These are phyloP conservation scores for Exophiala lecanii-corni DNA, from an alignment of 2,329 filamentous ascomycete genomes.

Conservation along the genomic window DNA sequence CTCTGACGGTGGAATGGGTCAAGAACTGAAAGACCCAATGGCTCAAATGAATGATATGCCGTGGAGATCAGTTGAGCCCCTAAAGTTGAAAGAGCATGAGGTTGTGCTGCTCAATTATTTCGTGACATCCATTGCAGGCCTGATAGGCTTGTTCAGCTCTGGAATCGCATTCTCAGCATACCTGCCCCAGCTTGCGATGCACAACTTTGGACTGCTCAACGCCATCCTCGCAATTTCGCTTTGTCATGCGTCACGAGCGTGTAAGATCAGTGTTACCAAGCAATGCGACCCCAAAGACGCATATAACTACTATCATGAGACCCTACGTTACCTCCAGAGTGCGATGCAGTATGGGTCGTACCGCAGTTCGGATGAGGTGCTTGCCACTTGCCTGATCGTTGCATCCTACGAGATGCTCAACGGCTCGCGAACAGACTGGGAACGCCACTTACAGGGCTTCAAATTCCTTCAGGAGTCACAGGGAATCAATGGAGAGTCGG, in stretches of 20 bases:
- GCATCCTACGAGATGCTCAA: constrained; percentile 32
- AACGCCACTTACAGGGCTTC: constrained; percentile 30
- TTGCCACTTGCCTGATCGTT: constrained; percentile 29
- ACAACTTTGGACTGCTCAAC: constrained; percentile 29
- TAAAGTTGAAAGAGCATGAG: background rate
- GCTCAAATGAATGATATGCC: background rate
- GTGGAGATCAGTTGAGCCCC: background rate
- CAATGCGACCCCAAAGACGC: constrained; percentile 14
- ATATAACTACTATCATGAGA: constrained; percentile 30
- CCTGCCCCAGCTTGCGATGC: constrained; percentile 6
- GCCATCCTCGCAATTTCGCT: constrained; percentile 29
- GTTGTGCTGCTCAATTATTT: background rate
- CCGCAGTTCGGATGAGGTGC: constrained; percentile 28
- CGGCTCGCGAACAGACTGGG: constrained; percentile 30
- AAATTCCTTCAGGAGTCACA: constrained; percentile 31
- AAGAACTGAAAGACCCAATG: background rate
- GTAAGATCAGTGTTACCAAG: constrained; percentile 11
- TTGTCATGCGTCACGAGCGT: constrained; percentile 25
- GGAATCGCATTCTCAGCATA: background rate
- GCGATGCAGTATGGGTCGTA: constrained; percentile 29
- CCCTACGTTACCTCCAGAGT: constrained; percentile 29
- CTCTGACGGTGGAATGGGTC: background rate
- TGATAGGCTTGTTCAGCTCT: background rate
- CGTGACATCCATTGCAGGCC: background rate
- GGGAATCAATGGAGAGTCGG: constrained; percentile 28